phyloP scores from a whole-genome alignment of 23 red algal genomes.

The Gracilaria gracilis region DNA sequence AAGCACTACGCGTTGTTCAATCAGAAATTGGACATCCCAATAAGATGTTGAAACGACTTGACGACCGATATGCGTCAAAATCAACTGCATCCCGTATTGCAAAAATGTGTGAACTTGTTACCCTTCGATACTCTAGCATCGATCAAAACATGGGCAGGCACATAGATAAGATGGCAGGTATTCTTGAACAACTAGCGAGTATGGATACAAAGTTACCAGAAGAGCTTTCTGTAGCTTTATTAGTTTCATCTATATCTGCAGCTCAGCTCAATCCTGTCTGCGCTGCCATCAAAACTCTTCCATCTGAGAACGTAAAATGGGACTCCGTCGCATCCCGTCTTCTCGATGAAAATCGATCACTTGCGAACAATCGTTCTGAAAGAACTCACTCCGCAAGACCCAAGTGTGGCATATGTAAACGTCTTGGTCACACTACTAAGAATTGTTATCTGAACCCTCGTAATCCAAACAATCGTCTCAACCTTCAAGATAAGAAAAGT shows the following conservation, averaged over 20 bases:
- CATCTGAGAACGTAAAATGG: background rate
- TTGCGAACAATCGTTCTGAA: background rate
- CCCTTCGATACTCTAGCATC: background rate
- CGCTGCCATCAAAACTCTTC: slow-evolving; percentile 33
- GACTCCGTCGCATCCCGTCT: background rate
- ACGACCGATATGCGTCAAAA: slow-evolving; percentile 2
- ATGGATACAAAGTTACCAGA: slow-evolving; percentile 29
- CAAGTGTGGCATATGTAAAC: slow-evolving; percentile 31
- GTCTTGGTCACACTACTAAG: background rate
- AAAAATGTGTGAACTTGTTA: slow-evolving; percentile 1
- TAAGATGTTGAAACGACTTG: slow-evolving; percentile 13
- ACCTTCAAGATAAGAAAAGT: slow-evolving; percentile 4
- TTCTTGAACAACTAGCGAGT: slow-evolving; percentile 1
- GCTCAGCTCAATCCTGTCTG: background rate
- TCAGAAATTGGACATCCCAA: slow-evolving; percentile 4
- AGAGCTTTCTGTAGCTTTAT: slow-evolving; percentile 33
- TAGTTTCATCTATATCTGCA: slow-evolving; percentile 22
- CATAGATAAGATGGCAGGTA: slow-evolving; percentile 22
- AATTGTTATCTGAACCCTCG: slow-evolving; percentile 12
- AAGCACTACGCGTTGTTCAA: slow-evolving; percentile 34
- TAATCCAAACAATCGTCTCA: background rate
- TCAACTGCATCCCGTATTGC: slow-evolving; percentile 19
- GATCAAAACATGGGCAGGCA: slow-evolving; percentile 24
- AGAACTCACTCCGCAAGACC: background rate
- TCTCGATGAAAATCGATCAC: background rate